Evolutionary conservation across 169 alveolate species (phyloP).

Genomic region (Eimeria necatrix): DNA sequence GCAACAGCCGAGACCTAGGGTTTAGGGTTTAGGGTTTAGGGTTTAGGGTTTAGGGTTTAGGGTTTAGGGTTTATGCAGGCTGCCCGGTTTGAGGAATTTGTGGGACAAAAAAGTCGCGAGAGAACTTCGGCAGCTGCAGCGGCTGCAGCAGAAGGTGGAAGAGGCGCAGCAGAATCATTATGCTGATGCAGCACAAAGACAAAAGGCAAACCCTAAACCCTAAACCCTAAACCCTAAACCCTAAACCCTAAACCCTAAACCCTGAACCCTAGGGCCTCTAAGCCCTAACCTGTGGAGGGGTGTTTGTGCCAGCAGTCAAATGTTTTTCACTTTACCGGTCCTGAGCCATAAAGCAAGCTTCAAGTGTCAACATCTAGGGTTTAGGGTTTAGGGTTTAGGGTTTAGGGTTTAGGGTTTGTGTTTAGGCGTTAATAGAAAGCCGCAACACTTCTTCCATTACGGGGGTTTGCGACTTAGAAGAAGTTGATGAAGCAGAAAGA

Average conservation of each 20-base stretch:
- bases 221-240: conserved; percentile 48
- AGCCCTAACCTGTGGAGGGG: too few relatives aligned
- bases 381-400: too few relatives aligned
- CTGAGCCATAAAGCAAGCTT: too few relatives aligned
- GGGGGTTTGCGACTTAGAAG: not conserved
- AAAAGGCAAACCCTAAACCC: conserved; percentile 45
- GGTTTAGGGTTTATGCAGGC: conserved; percentile 46
- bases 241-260: conserved; percentile 37
- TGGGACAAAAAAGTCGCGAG: not conserved
- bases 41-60: conserved; percentile 38
- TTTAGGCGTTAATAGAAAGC: not conserved
- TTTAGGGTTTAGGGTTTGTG: too few relatives aligned
- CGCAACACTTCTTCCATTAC: not conserved
- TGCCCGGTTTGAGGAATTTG: conserved; percentile 27
- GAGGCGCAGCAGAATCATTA: conserved; percentile 34
- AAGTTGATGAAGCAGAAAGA: not conserved
- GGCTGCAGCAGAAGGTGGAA: not conserved
- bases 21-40: conserved; percentile 47
- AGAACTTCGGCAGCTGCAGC: conserved; percentile 31
- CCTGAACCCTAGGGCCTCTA: too few relatives aligned
- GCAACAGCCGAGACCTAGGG: not conserved
- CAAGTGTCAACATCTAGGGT: too few relatives aligned
- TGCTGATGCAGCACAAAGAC: conserved; percentile 53
- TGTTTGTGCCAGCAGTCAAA: too few relatives aligned
- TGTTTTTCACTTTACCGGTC: too few relatives aligned